Percentiles rank a stretch among this genome's conserved stretches.
Evolutionary conservation across 148 eudicot genomes (phyloP).

Genomic region (Camellia lanceoleosa): DNA sequence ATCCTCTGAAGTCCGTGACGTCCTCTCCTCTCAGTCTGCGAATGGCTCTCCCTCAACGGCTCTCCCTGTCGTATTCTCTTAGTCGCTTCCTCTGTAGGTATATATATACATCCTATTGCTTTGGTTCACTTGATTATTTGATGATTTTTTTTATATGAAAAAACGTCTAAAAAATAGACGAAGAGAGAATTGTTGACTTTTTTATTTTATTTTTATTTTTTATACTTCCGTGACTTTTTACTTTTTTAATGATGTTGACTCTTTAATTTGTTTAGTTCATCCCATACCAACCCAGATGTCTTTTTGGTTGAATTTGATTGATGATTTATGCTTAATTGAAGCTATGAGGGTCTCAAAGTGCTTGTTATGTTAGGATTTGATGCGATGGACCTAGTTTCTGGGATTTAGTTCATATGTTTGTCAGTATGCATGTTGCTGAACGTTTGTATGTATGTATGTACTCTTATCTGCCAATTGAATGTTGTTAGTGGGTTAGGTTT

Average conservation of each 20-base stretch:
- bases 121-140: neutral
- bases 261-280: too few relatives aligned
- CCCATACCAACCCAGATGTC: too few relatives aligned
- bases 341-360: neutral
- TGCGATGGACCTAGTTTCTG: neutral
- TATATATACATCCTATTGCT: neutral
- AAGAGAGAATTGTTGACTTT: neutral
- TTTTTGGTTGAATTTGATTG: slow-evolving; percentile 4
- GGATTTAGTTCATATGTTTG: neutral
- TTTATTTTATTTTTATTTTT: neutral
- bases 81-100: slow-evolving; percentile 62
- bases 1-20: slow-evolving; percentile 41
- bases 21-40: slow-evolving; percentile 42
- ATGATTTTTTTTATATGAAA: too few relatives aligned
- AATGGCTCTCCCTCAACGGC: slow-evolving; percentile 28
- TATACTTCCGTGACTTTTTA: neutral
- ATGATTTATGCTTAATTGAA: neutral
- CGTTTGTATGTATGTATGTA: neutral
- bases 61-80: slow-evolving; percentile 29
- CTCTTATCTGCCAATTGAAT: neutral
- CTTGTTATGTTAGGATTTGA: neutral
- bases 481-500: neutral
- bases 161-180: too few relatives aligned
- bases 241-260: neutral
- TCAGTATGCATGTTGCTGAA: neutral